Conservation (phyloP, 306 rosid species). For the Castanea mollissima region DNA sequence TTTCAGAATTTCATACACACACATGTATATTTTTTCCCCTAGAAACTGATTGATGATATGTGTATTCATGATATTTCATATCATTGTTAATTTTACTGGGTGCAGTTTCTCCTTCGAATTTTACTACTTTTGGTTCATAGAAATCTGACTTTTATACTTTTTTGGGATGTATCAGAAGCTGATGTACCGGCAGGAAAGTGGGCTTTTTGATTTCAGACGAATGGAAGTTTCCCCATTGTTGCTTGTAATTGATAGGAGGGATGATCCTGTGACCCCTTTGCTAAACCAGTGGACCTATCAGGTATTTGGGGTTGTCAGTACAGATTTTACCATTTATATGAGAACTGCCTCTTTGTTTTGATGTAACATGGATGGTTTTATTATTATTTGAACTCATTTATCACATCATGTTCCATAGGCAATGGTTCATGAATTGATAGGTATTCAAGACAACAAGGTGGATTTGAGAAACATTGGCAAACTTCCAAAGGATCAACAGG, state of each 20-base stretch:
- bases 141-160: constrained; percentile 29
- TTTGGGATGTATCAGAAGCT: constrained; percentile 69
- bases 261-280: constrained; percentile 92
- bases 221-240: constrained; percentile 83
- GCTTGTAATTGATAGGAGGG: constrained; percentile 93
- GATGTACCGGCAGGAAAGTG: constrained; percentile 95
- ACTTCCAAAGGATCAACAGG: constrained; percentile 86
- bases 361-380: neutral
- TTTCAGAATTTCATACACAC: no score
- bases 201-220: constrained; percentile 91
- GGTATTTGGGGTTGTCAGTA: constrained; percentile 41
- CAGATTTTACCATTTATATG: constrained; percentile 6
- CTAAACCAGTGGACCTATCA: constrained; percentile 98
- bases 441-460: constrained; percentile 91
- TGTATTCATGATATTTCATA: no score
- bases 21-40: no score
- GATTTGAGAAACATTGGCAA: constrained; percentile 77
- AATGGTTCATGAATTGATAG: constrained; percentile 95
- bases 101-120: no score
- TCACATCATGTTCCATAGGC: constrained; percentile 51
- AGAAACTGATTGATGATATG: no score
- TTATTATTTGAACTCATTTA: constrained; percentile 8
- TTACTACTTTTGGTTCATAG: neutral
- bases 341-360: constrained; percentile 12
- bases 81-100: no score